Evolutionary conservation across 305 asterid genomes (phyloP).

Genomic region (Fraxinus xanthoxyloides): DNA sequence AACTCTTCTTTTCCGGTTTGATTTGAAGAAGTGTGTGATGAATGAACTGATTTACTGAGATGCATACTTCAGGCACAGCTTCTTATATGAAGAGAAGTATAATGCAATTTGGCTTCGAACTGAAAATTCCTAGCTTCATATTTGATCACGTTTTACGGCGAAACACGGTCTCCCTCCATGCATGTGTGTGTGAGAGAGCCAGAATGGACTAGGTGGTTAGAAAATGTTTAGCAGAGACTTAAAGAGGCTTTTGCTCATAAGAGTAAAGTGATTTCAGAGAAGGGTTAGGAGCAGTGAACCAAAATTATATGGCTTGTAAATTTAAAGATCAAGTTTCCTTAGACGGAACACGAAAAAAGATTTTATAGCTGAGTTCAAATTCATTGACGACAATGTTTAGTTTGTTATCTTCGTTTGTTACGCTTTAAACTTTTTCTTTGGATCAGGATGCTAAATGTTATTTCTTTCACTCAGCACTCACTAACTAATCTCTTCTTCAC

Average conservation of each 20-base stretch:
- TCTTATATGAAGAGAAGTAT: background rate
- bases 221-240: too few relatives aligned
- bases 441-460: background rate
- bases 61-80: background rate
- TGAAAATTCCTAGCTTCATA: background rate
- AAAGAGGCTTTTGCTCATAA: background rate
- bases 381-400: background rate
- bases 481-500: constrained; percentile 21
- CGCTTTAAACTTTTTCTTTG: background rate
- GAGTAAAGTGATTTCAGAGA: background rate
- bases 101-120: background rate
- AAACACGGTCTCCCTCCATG: background rate
- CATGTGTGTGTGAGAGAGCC: background rate
- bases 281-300: background rate
- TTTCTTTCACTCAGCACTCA: constrained; percentile 4
- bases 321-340: background rate
- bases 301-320: background rate
- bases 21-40: background rate
- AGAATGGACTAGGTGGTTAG: background rate
- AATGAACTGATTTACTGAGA: background rate
- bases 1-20: background rate
- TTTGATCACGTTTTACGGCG: background rate
- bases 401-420: background rate
- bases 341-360: background rate
- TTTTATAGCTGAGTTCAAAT: background rate